Base-by-base conservation (phyloP, 192 early-diverging fungal genomes). In the Funneliformis mosseae region DNA sequence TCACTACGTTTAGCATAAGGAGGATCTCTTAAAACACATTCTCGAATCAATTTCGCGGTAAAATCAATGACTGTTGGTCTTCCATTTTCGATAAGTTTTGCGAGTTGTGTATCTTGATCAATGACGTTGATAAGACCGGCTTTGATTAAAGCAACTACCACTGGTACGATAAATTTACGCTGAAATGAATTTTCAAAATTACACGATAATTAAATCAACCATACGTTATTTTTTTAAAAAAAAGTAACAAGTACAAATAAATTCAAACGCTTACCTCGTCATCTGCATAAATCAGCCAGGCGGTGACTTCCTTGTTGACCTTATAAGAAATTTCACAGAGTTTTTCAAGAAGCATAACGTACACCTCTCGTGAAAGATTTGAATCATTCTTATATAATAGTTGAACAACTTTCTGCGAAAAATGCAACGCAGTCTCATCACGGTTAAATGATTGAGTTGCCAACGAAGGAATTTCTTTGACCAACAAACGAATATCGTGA, bases 231-330 rank as follows among this genome's bases (percentile, higher is more conserved):
- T 33, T 33, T 33, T 33, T 33, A 39, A 10, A 38, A 18, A 75
- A 0, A 14, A 46, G 21, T 43, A 7, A 71, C 6, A 71, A 14
- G 18, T 68, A 41, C 25, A 33, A 23, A 25, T n/a, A 63, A 11
- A 66, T 38, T 33, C 27, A 2, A 55, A 74, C 18, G 0, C 68
- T 14, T 70, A 70, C 74, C 38, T 97, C 97, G 81, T 99, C 98
- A 74, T 97, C 95, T 4, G 94, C 91, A 86, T 95, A 97, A 28
- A 96, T 88, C 23, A 99, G 84, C 98, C 98, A 99, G 43, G 90
- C 90, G 12, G 90, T 93, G 38, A 98, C 94, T 82, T 98, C 96
- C 73, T 93, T 92, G 18, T 88, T 90, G 9, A 95, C 92, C 43
- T 91, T 91, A 66, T 88, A 88, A 0, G 98, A 97, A 64, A 92